These are phyloP conservation scores for Phytophthora sp. DNA, from an alignment of 352 stramenopile species.

Conservation along the genomic window DNA sequence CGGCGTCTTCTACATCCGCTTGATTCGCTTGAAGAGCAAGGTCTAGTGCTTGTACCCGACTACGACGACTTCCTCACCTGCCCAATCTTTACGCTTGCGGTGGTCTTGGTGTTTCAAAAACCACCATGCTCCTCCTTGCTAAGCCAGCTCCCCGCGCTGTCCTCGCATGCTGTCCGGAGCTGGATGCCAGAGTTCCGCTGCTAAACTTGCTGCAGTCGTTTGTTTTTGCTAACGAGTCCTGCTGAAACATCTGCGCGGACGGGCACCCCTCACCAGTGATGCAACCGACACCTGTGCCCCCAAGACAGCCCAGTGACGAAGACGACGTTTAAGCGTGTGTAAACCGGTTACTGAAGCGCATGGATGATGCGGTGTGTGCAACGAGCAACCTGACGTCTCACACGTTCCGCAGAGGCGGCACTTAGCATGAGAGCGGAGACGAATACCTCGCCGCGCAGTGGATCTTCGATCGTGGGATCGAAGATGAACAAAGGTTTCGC, in stretches of 20 bases:
- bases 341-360: too few species aligned
- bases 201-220: not conserved
- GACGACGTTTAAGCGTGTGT: too few species aligned
- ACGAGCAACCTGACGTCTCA: constrained; percentile 31
- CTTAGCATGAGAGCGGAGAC: constrained; percentile 28
- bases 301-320: too few species aligned
- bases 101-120: not conserved
- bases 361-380: too few species aligned
- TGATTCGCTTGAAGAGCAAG: too few species aligned
- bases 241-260: too few species aligned
- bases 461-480: too few species aligned
- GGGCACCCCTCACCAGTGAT: too few species aligned
- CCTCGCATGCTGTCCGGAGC: not conserved
- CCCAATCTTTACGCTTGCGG: too few species aligned
- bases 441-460: not conserved
- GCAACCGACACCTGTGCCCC: not conserved
- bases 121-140: not conserved
- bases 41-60: too few species aligned
- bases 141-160: not conserved
- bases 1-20: not conserved
- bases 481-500: too few species aligned
- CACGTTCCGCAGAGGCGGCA: constrained; percentile 32
- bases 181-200: not conserved
- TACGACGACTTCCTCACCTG: too few species aligned
- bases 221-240: not conserved